Evolutionary conservation across 768 basidiomycete genomes (phyloP).

Genomic region (Udeniomyces megalosporus): DNA sequence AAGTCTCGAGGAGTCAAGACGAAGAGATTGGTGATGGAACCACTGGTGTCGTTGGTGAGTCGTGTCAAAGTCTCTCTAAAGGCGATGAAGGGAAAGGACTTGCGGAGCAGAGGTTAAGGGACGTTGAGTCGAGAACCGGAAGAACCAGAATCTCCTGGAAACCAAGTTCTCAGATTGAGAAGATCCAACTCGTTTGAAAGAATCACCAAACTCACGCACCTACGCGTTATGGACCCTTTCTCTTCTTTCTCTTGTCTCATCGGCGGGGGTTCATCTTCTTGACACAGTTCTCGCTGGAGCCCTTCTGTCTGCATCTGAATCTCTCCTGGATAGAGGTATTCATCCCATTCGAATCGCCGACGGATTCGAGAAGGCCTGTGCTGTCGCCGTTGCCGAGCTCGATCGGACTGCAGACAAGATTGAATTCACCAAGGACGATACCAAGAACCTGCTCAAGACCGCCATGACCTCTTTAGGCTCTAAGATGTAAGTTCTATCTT

Average conservation of each 20-base stretch:
- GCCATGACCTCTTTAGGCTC: constrained; percentile 92
- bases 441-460: constrained; percentile 75
- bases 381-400: constrained; percentile 74
- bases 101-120: too few species aligned
- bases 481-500: constrained; percentile 77
- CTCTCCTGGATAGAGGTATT: constrained; percentile 94
- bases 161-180: too few species aligned
- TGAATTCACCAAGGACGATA: constrained; percentile 64
- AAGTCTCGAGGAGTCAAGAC: constrained; percentile 93
- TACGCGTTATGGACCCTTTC: too few species aligned
- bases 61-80: too few species aligned
- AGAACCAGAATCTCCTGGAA: too few species aligned
- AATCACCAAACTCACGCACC: too few species aligned
- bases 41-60: constrained; percentile 93
- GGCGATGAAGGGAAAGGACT: too few species aligned
- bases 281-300: constrained; percentile 84
- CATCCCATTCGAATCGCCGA: constrained; percentile 99
- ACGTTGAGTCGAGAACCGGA: too few species aligned
- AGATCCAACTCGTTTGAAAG: too few species aligned
- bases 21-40: constrained; percentile 99
- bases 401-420: constrained; percentile 81
- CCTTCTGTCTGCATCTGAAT: constrained; percentile 81
- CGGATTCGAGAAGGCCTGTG: constrained; percentile 89
- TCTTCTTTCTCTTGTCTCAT: too few species aligned
- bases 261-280: too few species aligned